A percentile compares a stretch with the other conserved stretches of the same genome.
Evolutionary conservation across 306 rosid genomes (phyloP).

Genomic region (Arachis hypogaea): DNA sequence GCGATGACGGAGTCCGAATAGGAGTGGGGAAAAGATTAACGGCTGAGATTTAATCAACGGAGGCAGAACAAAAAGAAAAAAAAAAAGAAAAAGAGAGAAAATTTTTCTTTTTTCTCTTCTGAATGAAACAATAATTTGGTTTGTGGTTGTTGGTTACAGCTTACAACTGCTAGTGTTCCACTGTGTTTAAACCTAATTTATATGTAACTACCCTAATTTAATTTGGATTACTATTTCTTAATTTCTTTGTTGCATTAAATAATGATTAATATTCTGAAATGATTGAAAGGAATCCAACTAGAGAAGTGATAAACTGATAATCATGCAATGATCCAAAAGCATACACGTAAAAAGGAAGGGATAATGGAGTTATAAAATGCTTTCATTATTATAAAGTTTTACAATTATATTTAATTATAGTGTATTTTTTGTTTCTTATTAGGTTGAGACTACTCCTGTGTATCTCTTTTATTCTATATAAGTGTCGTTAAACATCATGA

Average conservation of each 20-base stretch:
- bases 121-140: background rate
- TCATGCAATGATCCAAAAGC: background rate
- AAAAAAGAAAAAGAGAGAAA: background rate
- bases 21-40: background rate
- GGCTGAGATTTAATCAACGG: slow-evolving; percentile 36
- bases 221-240: background rate
- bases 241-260: background rate
- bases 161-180: background rate
- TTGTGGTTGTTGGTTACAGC: slow-evolving; percentile 7
- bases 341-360: background rate
- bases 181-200: background rate
- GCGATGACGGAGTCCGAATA: slow-evolving; percentile 39
- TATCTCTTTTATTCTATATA: too few relatives aligned
- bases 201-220: background rate
- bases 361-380: too few relatives aligned
- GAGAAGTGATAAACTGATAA: background rate
- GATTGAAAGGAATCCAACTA: background rate
- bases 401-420: too few relatives aligned
- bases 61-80: background rate
- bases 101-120: background rate
- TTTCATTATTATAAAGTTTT: too few relatives aligned
- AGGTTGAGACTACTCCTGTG: too few relatives aligned
- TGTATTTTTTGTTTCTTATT: too few relatives aligned
- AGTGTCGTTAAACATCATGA: too few relatives aligned
- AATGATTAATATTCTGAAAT: background rate